A percentile compares a stretch with the other conserved stretches of the same genome.
Conservation (phyloP, 164 flowering plant species). For the Dillenia suffruticosa region DNA sequence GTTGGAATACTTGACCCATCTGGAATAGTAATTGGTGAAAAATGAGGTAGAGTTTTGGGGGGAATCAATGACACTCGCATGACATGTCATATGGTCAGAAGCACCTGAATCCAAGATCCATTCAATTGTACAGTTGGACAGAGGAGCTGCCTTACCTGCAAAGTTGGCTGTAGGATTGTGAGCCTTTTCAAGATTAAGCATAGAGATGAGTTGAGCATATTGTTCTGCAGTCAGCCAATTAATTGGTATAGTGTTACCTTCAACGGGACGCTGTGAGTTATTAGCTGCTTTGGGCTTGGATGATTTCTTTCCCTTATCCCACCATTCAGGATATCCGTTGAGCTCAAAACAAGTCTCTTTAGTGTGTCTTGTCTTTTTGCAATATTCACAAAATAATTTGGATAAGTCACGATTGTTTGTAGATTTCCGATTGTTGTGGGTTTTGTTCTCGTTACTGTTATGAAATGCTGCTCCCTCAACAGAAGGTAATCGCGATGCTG, state of each 20-base stretch:
- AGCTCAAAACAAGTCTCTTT: slow-evolving; percentile 1
- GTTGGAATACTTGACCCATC: not conserved
- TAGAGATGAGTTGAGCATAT: slow-evolving; percentile 1
- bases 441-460: not conserved
- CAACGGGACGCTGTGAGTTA: not conserved
- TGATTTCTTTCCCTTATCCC: slow-evolving; percentile 4
- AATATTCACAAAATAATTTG: not conserved
- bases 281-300: not conserved
- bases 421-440: not conserved
- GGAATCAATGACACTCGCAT: not conserved
- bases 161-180: not conserved
- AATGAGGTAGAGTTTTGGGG: not conserved
- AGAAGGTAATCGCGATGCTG: not conserved
- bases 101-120: slow-evolving; percentile 9
- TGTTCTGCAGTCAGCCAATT: not conserved
- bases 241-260: not conserved
- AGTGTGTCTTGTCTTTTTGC: slow-evolving; percentile 1
- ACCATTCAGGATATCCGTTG: slow-evolving; percentile 5
- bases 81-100: slow-evolving; percentile 5
- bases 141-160: not conserved
- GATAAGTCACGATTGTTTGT: not conserved
- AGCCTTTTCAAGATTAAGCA: not conserved
- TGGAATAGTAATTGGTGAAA: not conserved
- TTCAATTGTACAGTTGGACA: not conserved
- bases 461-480: too few relatives aligned